Conservation (phyloP, 179 eudicot species). For the Silene noctiflora region DNA sequence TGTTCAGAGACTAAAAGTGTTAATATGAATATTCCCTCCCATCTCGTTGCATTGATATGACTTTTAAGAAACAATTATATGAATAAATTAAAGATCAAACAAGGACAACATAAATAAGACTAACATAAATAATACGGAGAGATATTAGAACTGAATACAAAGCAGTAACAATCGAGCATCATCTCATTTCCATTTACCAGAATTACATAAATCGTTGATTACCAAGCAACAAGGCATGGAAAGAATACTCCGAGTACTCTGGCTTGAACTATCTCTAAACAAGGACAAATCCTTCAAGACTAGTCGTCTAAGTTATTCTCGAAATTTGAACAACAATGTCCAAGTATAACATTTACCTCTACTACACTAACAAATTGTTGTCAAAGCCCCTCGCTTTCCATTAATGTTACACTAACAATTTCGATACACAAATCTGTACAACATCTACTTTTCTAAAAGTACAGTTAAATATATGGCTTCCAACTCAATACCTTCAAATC, state of each 20-base stretch:
- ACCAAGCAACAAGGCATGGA: not conserved
- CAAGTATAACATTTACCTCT: slow-evolving; percentile 21
- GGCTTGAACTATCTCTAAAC: not conserved
- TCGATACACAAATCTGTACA: slow-evolving; percentile 42
- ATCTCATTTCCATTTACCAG: not conserved
- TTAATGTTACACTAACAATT: slow-evolving; percentile 33
- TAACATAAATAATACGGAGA: no score
- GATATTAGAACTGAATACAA: no score
- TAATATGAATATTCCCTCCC: no score
- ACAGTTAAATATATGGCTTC: slow-evolving; percentile 29
- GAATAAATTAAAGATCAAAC: no score
- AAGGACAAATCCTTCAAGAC: slow-evolving; percentile 2
- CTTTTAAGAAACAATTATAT: no score
- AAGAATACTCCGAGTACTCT: not conserved
- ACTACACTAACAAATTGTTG: slow-evolving; percentile 30
- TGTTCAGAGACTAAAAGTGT: no score
- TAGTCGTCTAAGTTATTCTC: not conserved
- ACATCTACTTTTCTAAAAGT: slow-evolving; percentile 30
- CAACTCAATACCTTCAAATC: slow-evolving; percentile 8
- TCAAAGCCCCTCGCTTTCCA: slow-evolving; percentile 23
- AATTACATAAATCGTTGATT: not conserved
- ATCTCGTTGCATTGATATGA: no score
- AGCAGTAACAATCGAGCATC: not conserved
- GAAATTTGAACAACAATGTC: slow-evolving; percentile 20
- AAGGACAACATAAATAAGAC: no score